Percentiles rank a stretch among this genome's conserved stretches.
Conservation (phyloP, 2,329 filamentous ascomycete genomes). For the Cylindrodendrum hubeiense region DNA sequence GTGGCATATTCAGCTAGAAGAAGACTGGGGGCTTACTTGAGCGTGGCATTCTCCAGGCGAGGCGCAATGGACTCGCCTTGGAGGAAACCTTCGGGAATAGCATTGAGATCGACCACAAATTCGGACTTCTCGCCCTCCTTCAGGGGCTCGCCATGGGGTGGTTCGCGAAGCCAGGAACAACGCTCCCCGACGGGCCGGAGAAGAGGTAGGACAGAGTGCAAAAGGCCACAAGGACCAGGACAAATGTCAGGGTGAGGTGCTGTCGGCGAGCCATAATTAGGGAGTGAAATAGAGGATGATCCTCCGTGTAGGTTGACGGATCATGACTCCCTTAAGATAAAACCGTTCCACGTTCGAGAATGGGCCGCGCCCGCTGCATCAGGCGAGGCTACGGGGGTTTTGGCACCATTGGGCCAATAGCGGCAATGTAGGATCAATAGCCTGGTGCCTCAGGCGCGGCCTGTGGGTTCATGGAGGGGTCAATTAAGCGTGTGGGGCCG, state of each 20-base stretch:
- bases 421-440: constrained; percentile 13
- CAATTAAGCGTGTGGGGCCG: constrained; percentile 36
- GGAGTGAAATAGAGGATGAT: constrained; percentile 38
- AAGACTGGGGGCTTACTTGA: constrained; percentile 70
- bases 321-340: constrained; percentile 34
- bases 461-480: constrained; percentile 13
- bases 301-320: constrained; percentile 37
- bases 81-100: constrained; percentile 64
- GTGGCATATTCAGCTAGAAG: background rate
- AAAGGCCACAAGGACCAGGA: constrained; percentile 67
- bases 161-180: constrained; percentile 36
- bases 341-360: constrained; percentile 21
- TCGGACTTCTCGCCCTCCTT: constrained; percentile 43
- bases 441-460: constrained; percentile 28
- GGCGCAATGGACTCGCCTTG: constrained; percentile 80
- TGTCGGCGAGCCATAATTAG: constrained; percentile 64
- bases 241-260: constrained; percentile 65
- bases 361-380: constrained; percentile 26
- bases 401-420: constrained; percentile 30
- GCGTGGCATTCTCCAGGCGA: constrained; percentile 85
- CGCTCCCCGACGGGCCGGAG: constrained; percentile 55
- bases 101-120: constrained; percentile 55
- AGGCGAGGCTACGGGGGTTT: constrained; percentile 36
- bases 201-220: constrained; percentile 71
- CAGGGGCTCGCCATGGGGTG: constrained; percentile 37